Percentiles rank a stretch among this genome's conserved stretches.
Conservation (phyloP, 2,329 filamentous ascomycete species). For the Sarocladium strictum region DNA sequence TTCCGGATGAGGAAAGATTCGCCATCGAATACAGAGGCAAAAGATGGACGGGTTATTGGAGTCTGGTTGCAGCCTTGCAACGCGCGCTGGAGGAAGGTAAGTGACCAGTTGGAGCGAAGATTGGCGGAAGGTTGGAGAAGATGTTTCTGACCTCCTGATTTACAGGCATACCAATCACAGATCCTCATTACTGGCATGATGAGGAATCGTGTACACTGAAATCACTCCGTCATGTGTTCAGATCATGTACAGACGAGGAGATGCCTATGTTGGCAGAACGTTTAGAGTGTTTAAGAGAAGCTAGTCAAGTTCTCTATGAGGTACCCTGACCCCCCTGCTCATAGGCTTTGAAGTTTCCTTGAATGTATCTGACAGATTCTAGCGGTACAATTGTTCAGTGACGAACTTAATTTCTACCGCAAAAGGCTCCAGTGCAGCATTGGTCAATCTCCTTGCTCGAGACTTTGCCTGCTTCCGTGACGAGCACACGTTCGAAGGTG, state of each 20-base stretch:
- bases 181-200: constrained; percentile 78
- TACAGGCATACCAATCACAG: constrained; percentile 79
- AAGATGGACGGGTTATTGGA: constrained; percentile 93
- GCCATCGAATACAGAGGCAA: constrained; percentile 74
- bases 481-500: constrained; percentile 61
- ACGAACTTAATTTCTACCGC: constrained; percentile 67
- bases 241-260: constrained; percentile 77
- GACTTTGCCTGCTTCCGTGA: constrained; percentile 86
- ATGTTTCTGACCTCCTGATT: neutral
- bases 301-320: constrained; percentile 71
- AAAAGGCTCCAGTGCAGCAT: constrained; percentile 69
- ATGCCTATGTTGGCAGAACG: constrained; percentile 81
- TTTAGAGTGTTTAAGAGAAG: constrained; percentile 73
- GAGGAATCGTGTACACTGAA: constrained; percentile 71
- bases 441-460: constrained; percentile 80
- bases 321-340: constrained; percentile 37
- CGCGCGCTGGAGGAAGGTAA: constrained; percentile 78
- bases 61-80: constrained; percentile 79
- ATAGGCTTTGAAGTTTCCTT: neutral
- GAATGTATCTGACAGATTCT: neutral
- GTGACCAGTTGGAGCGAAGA: no score
- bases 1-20: constrained; percentile 65
- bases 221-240: constrained; percentile 69
- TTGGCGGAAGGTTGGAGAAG: no score
- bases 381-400: constrained; percentile 74